Evolutionary conservation across 2,329 filamentous ascomycete genomes (phyloP).

Genomic region (Metarhizium album): DNA sequence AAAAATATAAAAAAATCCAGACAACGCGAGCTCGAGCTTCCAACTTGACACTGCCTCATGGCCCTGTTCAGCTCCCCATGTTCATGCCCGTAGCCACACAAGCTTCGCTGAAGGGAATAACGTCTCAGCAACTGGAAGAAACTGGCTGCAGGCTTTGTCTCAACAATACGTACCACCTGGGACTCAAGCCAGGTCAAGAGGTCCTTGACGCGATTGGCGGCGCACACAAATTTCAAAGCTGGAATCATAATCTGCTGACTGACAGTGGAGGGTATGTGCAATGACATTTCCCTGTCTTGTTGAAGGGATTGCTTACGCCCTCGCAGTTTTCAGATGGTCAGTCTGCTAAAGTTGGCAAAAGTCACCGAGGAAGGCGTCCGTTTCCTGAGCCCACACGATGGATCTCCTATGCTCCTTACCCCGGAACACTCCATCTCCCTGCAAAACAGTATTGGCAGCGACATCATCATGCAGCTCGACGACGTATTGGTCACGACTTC

Average conservation of each 20-base stretch:
- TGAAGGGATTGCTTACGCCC: constrained; percentile 5
- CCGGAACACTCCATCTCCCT: constrained; percentile 94
- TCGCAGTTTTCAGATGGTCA: constrained; percentile 94
- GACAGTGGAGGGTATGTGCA: constrained; percentile 55
- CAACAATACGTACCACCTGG: constrained; percentile 97
- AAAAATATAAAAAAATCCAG: too few species aligned
- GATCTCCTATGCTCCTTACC: constrained; percentile 89
- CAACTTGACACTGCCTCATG: constrained; percentile 79
- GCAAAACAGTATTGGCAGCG: constrained; percentile 93
- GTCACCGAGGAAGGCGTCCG: constrained; percentile 93
- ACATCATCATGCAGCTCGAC: constrained; percentile 99
- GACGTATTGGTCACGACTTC: constrained; percentile 96
- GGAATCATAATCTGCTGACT: constrained; percentile 90
- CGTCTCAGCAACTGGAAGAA: constrained; percentile 81
- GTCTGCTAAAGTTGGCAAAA: constrained; percentile 80
- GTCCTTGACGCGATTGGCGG: constrained; percentile 81
- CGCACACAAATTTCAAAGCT: constrained; percentile 88
- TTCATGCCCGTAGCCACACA: constrained; percentile 99
- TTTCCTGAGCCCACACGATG: constrained; percentile 94
- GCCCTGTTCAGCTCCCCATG: constrained; percentile 76
- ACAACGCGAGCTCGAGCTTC: constrained; percentile 92
- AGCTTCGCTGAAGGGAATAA: constrained; percentile 88
- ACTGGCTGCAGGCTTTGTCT: constrained; percentile 84
- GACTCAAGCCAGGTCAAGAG: constrained; percentile 86
- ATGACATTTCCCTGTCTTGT: constrained; percentile 13